Percentiles rank a stretch among this genome's conserved stretches.
Evolutionary conservation across 179 eudicot genomes (phyloP).

Genomic region (Carnegiea gigantea): DNA sequence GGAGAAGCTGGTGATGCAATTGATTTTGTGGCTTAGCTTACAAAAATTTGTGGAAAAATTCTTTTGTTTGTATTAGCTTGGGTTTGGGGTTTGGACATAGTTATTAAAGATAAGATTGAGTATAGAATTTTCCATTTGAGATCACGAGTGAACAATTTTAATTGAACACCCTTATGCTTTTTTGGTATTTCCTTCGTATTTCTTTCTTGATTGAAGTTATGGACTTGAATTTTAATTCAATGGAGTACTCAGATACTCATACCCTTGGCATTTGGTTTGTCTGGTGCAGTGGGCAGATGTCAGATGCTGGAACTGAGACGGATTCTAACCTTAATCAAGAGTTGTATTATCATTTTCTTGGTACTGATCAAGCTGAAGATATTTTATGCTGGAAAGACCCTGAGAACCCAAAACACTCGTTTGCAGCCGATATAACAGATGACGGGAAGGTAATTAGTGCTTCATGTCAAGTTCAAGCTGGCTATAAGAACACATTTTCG

Average conservation of each 20-base stretch:
- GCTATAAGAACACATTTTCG: background rate
- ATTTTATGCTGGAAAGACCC: conserved; percentile 95
- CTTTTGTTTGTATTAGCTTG: background rate
- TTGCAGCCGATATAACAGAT: conserved; percentile 64
- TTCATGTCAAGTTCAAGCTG: conserved; percentile 8
- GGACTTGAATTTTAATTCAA: background rate
- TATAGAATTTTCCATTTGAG: background rate
- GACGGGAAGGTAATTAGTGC: conserved; percentile 81
- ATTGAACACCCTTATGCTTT: background rate
- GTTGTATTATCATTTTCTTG: conserved; percentile 83
- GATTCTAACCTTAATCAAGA: conserved; percentile 76
- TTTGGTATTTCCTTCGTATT: background rate
- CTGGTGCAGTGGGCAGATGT: conserved; percentile 48
- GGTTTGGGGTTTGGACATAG: conserved; percentile 4
- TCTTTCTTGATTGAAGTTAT: background rate
- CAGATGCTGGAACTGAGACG: conserved; percentile 98
- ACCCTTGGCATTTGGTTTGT: background rate
- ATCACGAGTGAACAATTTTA: background rate
- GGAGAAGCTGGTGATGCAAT: background rate
- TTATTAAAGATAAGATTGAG: background rate
- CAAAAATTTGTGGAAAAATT: background rate
- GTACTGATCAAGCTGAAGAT: conserved; percentile 94
- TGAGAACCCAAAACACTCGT: conserved; percentile 62
- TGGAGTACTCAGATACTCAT: background rate
- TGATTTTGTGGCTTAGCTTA: background rate